Percentiles rank a stretch among this genome's conserved stretches.
Evolutionary conservation across 2,329 filamentous ascomycete species (phyloP).

Genomic region (Penicillium italicum): DNA sequence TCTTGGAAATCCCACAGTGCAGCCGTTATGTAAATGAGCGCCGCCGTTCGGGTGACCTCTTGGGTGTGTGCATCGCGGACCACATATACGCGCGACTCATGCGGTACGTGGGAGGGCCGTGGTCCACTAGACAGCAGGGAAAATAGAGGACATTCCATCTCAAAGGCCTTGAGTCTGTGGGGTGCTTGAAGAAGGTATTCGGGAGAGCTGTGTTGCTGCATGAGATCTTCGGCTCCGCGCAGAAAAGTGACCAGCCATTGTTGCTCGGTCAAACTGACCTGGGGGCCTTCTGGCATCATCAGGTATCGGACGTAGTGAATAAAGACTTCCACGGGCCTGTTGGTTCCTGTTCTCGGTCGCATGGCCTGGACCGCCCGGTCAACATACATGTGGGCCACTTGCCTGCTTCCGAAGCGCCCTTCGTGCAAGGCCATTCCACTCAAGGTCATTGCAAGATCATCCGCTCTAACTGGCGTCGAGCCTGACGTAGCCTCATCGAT

Average conservation of each 20-base stretch:
- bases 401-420: constrained; percentile 36
- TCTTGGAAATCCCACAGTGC: constrained; percentile 37
- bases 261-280: constrained; percentile 19
- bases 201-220: constrained; percentile 28
- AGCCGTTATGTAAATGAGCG: constrained; percentile 40
- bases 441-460: constrained; percentile 34
- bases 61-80: constrained; percentile 32
- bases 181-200: constrained; percentile 30
- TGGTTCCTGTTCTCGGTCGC: constrained; percentile 27
- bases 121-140: constrained; percentile 42
- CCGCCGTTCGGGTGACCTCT: constrained; percentile 36
- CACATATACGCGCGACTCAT: constrained; percentile 37
- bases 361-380: constrained; percentile 34
- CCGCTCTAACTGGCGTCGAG: constrained; percentile 21
- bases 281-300: constrained; percentile 21
- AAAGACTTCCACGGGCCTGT: constrained; percentile 26
- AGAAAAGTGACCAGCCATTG: constrained; percentile 36
- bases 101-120: constrained; percentile 37
- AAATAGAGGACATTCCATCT: constrained; percentile 39
- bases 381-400: constrained; percentile 26
- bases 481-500: constrained; percentile 29
- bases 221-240: constrained; percentile 34
- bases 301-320: constrained; percentile 37
- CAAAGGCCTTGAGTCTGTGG: constrained; percentile 30
- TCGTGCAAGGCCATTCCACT: constrained; percentile 39